Base-by-base conservation (phyloP, 768 basidiomycete species). In the Xerocomellus amylosporus region DNA sequence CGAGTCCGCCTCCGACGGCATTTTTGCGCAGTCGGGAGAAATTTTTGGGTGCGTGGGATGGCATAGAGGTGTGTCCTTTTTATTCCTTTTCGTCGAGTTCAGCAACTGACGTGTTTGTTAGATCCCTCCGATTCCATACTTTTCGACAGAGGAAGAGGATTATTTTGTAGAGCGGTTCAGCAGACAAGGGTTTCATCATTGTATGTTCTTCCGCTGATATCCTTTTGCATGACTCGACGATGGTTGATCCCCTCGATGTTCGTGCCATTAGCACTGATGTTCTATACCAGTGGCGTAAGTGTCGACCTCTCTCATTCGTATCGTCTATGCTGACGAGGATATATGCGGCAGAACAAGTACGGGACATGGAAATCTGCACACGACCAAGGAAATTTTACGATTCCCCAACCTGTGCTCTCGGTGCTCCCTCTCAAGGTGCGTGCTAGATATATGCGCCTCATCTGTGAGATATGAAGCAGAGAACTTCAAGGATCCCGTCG, bases 161-260 rank as follows among this genome's bases (percentile, higher is more conserved):
- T 89, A 88, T 62, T 81, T 87, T 54, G 78, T 88, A 0, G 77
- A 86, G 47, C 81, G 84, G 57, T 89, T 81, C 58, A 62, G 63
- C 38, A 71, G 72, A 10, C 83, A 82, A 58, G 82, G 83, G 0
- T 88, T 89, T 61, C 71, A 74, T 47, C 64, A 82, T 52, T 86
- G 88, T 88, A 58, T 22, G 85, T 72, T 13, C n/a, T 28, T 46
- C 1, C 6, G 12, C 8, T 13, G 8, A 40, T 28, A 13, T 20
- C 10, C 9, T 1, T 24, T 26, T 20, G 36, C 40, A 19, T 17
- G 15, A 20, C 9, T n/a, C 5, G 15, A 51, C 19, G 4, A 30
- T 31, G 26, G 17, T 44, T 38, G 13, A 14, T 45, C 6, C 37
- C 8, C 19, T 15, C 4, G 12, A 34, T 20, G 5, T 39, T 31